phyloP scores from a whole-genome alignment of 2,329 filamentous ascomycete genomes.

The Trichoderma breve region DNA sequence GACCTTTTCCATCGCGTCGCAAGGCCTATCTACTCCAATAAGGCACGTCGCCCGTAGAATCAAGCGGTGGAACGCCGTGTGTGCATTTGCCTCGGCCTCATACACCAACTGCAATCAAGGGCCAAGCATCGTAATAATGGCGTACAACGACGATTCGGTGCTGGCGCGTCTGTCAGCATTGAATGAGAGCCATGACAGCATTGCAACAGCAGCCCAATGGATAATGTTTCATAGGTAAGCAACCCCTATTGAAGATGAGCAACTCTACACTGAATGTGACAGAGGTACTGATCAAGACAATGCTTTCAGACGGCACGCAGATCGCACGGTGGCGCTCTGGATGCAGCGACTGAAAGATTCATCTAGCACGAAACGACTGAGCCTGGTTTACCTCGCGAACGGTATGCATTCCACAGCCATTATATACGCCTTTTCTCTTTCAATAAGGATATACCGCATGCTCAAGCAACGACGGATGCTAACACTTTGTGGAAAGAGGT shows the following conservation, averaged over 20 bases:
- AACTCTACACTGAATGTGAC: slow-evolving; percentile 5
- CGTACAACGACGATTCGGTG: slow-evolving; percentile 94
- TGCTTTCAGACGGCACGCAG: slow-evolving; percentile 73
- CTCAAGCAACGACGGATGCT: neutral
- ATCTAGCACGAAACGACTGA: slow-evolving; percentile 79
- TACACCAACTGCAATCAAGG: neutral
- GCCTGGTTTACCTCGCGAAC: slow-evolving; percentile 92
- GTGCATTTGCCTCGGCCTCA: neutral
- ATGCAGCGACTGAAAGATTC: slow-evolving; percentile 85
- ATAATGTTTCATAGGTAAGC: slow-evolving; percentile 95
- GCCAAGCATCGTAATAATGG: slow-evolving; percentile 55
- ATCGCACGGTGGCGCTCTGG: slow-evolving; percentile 90
- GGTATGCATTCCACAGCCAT: slow-evolving; percentile 51
- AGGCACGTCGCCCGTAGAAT: slow-evolving; percentile 25
- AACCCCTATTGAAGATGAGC: neutral
- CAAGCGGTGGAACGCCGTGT: neutral
- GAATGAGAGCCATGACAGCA: slow-evolving; percentile 97
- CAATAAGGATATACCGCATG: neutral
- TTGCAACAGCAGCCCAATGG: slow-evolving; percentile 96
- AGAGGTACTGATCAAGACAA: neutral
- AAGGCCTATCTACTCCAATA: slow-evolving; percentile 24
- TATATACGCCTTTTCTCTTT: neutral
- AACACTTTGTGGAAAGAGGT: slow-evolving; percentile 62
- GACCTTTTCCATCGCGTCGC: slow-evolving; percentile 30
- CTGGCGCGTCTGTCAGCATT: slow-evolving; percentile 91